Conservation (phyloP, 2,329 filamentous ascomycete genomes). For the Balansia obtecta region DNA sequence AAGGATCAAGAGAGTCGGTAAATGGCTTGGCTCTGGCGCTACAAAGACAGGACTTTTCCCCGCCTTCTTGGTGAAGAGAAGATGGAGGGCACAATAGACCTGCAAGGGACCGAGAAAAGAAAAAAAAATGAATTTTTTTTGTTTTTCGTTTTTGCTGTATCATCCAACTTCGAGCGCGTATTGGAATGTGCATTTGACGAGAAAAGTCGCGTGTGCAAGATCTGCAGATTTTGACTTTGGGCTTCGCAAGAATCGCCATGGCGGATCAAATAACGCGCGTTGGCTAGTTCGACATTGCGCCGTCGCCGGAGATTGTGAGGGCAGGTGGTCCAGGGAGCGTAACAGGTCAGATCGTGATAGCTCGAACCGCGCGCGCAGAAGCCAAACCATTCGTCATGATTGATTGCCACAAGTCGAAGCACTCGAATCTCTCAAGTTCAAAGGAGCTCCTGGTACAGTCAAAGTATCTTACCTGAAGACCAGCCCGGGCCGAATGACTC, state of each 20-base stretch:
- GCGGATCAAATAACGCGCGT: neutral
- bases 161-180: neutral
- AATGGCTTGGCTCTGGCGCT: neutral
- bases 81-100: too few species aligned
- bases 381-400: neutral
- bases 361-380: constrained; percentile 8
- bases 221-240: neutral
- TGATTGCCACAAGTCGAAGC: neutral
- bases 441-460: constrained; percentile 12
- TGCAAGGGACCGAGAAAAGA: too few species aligned
- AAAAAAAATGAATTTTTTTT: too few species aligned
- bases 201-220: neutral
- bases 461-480: constrained; percentile 62
- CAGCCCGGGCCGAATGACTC: constrained; percentile 91
- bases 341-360: constrained; percentile 9
- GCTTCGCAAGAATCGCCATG: neutral
- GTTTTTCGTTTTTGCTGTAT: neutral
- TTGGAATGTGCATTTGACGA: neutral
- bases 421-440: constrained; percentile 3
- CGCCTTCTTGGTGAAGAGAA: too few species aligned
- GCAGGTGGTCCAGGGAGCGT: neutral
- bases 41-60: neutral
- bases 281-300: neutral
- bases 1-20: neutral
- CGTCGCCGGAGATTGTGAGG: neutral